Base-by-base conservation (phyloP, 2,329 filamentous ascomycete genomes). In the Metarhizium guizhouense region DNA sequence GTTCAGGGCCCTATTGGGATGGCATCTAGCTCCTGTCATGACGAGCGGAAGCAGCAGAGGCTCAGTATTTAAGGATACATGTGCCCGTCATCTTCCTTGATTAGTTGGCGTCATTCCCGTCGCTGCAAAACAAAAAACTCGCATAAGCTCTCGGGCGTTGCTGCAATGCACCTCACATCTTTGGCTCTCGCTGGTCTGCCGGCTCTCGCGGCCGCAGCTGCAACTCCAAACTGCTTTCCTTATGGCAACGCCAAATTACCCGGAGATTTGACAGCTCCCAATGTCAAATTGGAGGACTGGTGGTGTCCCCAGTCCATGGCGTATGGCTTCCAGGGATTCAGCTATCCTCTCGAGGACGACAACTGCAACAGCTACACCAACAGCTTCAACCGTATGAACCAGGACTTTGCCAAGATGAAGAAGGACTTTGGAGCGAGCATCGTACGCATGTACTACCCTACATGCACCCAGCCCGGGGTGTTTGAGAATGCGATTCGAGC, bases 371-470 rank as follows among this genome's bases (percentile, higher is more conserved):
- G 36, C n/a, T 32, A 40, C 18, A 40, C 51, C 48, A 59, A 60
- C 34, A 32, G 59, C 43, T 61, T 56, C n/a, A 57, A 51, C 16
- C 49, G 53, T 18, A 62, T 62, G 60, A 52, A 61, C 47, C 47
- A 43, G 42, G 59, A 62, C 52, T 61, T 62, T 54, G 54, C 53
- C 14, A 58, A 58, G 54, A 59, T 58, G 61, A 62, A 61, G 56
- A 54, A 38, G 30, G 59, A 62, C 54, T 61, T 62, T 50, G 61
- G 58, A 3, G 61, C 61, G 6, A 59, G 18, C 49, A 54, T 61
- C 40, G 42, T 62, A 11, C 59, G 59, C 55, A 62, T 62, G 60
- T 62, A 62, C 54, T 62, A 62, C 47, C 59, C 59, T 3, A 38
- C 47, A 13, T 62, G 59, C 56, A 62, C 59, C 13, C 29, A 60